Base-by-base conservation (phyloP, 768 basidiomycete species). In the Russula virescens region DNA sequence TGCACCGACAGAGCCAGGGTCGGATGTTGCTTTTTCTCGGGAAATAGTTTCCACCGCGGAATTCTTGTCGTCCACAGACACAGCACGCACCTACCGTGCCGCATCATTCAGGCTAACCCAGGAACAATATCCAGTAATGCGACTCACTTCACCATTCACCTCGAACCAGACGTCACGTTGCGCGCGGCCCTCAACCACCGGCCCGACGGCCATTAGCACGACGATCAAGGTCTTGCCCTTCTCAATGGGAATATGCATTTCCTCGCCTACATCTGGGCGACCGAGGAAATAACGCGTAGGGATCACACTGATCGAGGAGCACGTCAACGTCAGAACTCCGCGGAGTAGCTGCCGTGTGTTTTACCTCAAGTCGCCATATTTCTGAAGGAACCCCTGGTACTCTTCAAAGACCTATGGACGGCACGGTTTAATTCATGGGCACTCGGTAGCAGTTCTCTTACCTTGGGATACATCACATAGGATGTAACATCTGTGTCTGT, bases 381-480 rank as follows among this genome's bases (percentile, higher is more conserved):
- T 96, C 80, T 92, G 90, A 64, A 95, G 81, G 79, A 98, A 99
- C 66, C 86, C 83, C 73, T 94, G 91, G 73, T 89, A 98, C 74
- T 99, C 96, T 73, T 98, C 97, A 73, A 98, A 98, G 62, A 96
- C 94, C 91, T 93, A 63, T 66, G 60, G 58, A 55, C 53, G 21
- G 46, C 56, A 54, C 26, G 28, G 10, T 51, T 58, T 14, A 34
- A 48, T 23, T 9, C 34, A 49, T 21, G 45, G 46, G 21, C 34
- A 26, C 14, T 40, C 26, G 23, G 28, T 45, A 47, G 35, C 2
- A 14, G 35, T 42, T 72, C 51, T 66, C 47, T 28, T 60, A 89
- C 94, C 87, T 97, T 96, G 47, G 96, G 94, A 73, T 98, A 99
- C 95, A 99, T 98, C 73, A 91, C 90, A 79, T 94, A 97, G 55